Base-by-base conservation (phyloP, 225 moss, liverwort and hornwort species). In the Marchantia polymorpha region DNA sequence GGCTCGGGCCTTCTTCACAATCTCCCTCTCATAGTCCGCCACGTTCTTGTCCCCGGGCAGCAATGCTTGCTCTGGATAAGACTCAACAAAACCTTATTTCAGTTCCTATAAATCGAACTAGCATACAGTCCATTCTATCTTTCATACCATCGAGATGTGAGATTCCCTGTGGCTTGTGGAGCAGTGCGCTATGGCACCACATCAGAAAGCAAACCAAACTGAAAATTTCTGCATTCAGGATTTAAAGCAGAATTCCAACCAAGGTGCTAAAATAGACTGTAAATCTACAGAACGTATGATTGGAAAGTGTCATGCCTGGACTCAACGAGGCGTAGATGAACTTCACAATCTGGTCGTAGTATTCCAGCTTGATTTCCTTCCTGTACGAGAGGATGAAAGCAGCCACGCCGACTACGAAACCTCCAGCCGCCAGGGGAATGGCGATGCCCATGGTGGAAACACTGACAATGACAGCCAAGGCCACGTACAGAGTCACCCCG, bases 331-430 rank as follows among this genome's bases (percentile, higher is more conserved):
- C 19, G 52, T 73, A 53, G 4, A 73, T 23, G 27, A 23, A 73
- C 53, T 73, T 26, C 7, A 52, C 23, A 15, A 73, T 52, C 26
- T 53, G 73, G 25, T 73, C 73, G 52, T 73, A 73, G 17, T 53
- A 14, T 6, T 73, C 73, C 5, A 73, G 19, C 25, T 52, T 53
- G 23, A 73, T 25, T 23, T 52, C 25, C 10, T 52, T 73, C 17
- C 53, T 39, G 47, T 69, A 10, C 5, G 69, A 69, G 19, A 69
- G 46, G 8, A 47, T 19, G 6, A 69, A 17, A 69, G 69, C 69
- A 19, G 69, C 69, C 7, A 39, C 47, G 12, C 69, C 69, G 47
- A 69, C 47, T 61, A 3, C 61, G n/a, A 61, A 61, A 22, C 29
- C 69, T 69, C 69, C 69, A 39, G 39, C 46, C 17, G 69, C 69